Evolutionary conservation across 225 moss, liverwort and hornwort species (phyloP).

Genomic region (Lunularia cruciata): DNA sequence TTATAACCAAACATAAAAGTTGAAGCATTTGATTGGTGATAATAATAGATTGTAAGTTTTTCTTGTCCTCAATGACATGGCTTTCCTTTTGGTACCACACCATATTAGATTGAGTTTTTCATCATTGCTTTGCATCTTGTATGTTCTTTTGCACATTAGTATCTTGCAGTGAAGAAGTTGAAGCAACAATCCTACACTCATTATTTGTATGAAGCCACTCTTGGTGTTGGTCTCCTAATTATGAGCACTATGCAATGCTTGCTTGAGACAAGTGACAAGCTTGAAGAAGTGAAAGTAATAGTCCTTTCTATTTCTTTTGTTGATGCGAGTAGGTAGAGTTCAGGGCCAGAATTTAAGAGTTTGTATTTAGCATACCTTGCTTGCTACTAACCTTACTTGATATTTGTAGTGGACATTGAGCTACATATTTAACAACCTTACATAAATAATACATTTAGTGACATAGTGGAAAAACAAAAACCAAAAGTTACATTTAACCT

Average conservation of each 20-base stretch:
- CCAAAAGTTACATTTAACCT: conserved; percentile 84
- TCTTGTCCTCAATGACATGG: too few relatives aligned
- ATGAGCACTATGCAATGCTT: conserved; percentile 85
- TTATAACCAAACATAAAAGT: conserved; percentile 39
- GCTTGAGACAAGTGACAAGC: conserved; percentile 91
- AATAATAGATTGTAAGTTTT: neutral
- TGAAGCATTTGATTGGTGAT: neutral
- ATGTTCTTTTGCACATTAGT: conserved; percentile 42
- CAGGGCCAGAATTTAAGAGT: too few relatives aligned
- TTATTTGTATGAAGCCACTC: conserved; percentile 97
- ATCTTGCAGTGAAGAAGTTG: conserved; percentile 61
- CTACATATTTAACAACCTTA: conserved; percentile 91
- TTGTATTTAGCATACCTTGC: too few relatives aligned
- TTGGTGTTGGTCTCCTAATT: conserved; percentile 89
- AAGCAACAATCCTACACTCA: conserved; percentile 77
- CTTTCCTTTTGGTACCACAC: too few relatives aligned
- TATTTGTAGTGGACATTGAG: conserved; percentile 80
- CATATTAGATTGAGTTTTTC: too few relatives aligned
- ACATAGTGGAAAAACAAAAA: conserved; percentile 81
- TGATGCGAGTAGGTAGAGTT: neutral
- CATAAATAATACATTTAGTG: conserved; percentile 67
- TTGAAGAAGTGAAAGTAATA: conserved; percentile 73
- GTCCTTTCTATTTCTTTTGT: neutral
- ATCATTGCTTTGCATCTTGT: neutral
- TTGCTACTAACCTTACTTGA: neutral